These are phyloP conservation scores for Mycena belliarum DNA, from an alignment of 768 basidiomycete genomes.

Conservation along the genomic window DNA sequence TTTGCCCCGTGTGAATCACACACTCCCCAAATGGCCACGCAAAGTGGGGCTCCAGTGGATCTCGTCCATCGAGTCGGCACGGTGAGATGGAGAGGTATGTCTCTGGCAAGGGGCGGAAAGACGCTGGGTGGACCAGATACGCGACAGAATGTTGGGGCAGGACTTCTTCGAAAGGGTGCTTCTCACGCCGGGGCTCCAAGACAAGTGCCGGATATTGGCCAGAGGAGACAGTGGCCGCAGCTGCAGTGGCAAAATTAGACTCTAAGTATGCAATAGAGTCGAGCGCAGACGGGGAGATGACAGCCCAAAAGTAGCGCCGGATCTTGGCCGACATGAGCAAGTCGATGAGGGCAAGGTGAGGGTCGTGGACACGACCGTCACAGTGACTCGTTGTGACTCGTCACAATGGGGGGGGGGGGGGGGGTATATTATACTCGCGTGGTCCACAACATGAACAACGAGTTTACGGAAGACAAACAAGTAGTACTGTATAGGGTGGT, in stretches of 20 bases:
- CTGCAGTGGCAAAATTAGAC: background rate
- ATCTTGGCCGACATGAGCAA: too few relatives aligned
- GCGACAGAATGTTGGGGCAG: background rate
- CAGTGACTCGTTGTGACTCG: too few relatives aligned
- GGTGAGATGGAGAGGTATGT: conserved; percentile 1
- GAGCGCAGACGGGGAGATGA: background rate
- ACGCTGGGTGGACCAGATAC: background rate
- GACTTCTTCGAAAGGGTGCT: too few relatives aligned
- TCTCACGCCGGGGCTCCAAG: background rate
- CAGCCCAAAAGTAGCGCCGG: background rate
- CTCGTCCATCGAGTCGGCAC: background rate
- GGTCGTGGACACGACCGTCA: too few relatives aligned
- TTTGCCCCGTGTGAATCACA: background rate
- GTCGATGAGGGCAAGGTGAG: too few relatives aligned
- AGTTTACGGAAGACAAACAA: too few relatives aligned
- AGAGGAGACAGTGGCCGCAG: background rate
- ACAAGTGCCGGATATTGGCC: background rate
- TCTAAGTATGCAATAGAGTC: background rate
- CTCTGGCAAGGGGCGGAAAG: background rate
- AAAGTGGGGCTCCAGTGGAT: background rate
- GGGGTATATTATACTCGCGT: too few relatives aligned
- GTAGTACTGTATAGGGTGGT: too few relatives aligned
- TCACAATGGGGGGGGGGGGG: too few relatives aligned
- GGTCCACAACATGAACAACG: too few relatives aligned
- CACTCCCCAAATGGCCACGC: conserved; percentile 1